Conservation (phyloP, 257 asterid species). For the Solanum tacnaense region DNA sequence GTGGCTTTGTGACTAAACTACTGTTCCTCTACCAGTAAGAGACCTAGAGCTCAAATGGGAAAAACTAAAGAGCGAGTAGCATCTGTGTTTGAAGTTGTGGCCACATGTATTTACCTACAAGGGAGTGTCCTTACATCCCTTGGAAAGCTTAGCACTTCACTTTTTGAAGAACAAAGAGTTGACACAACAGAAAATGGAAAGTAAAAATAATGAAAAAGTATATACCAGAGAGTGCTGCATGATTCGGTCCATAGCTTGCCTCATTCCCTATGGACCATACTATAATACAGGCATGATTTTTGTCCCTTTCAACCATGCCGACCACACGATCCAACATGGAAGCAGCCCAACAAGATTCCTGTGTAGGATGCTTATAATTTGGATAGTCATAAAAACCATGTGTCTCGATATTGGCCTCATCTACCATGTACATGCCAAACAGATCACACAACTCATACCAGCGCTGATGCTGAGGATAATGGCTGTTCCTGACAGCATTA, state of each 20-base stretch:
- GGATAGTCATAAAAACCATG: slow-evolving; percentile 80
- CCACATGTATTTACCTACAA: neutral
- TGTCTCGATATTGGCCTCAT: slow-evolving; percentile 97
- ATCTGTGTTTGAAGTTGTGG: neutral
- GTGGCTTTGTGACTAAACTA: neutral
- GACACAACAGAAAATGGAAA: neutral
- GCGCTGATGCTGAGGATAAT: slow-evolving; percentile 90
- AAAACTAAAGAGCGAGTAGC: neutral
- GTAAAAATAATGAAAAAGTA: neutral
- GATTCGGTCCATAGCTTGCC: slow-evolving; percentile 92
- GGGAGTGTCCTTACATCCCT: neutral
- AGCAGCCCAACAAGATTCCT: slow-evolving; percentile 72
- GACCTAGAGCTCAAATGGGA: neutral
- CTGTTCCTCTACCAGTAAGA: neutral
- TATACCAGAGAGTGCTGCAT: slow-evolving; percentile 86
- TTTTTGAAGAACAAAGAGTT: neutral
- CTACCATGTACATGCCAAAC: slow-evolving; percentile 98
- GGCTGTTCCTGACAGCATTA: slow-evolving; percentile 95
- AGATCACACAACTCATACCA: slow-evolving; percentile 98
- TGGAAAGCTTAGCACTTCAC: neutral
- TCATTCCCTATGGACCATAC: slow-evolving; percentile 97
- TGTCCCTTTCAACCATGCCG: slow-evolving; percentile 98
- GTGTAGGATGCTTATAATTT: slow-evolving; percentile 67
- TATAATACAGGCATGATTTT: slow-evolving; percentile 84
- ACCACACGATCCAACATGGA: slow-evolving; percentile 90